Evolutionary conservation across 257 asterid species (phyloP), one percentile per base, ranked within the genome.

Genomic region (Galeopsis tetrahit): DNA sequence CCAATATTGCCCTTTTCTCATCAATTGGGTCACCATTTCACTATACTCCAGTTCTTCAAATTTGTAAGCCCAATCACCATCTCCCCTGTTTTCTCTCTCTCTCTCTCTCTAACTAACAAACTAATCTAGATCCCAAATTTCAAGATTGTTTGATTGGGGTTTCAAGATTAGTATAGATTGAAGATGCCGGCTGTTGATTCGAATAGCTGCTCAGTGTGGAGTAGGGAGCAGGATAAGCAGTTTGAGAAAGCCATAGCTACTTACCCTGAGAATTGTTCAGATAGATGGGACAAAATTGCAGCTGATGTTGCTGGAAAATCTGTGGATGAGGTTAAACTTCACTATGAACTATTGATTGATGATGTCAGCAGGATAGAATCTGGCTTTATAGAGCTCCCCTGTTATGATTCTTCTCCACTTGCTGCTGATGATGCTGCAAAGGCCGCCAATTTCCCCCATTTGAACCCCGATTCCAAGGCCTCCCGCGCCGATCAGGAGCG

Each of bases 271-370:
- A 96, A 82, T 69, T 79, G 48, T 51, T 63, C 75, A 1, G 96
- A 87, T 70, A 88, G 92, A 67, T 92, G 98, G 99, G 94, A 88
- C 80, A 88, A 87, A 68, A 86, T 95, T 72, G 98, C 97, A 0
- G 90, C 83, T 4, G 90, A 92, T 44, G 89, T 95, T 44, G 79
- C 85, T 2, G 98, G 97, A 38, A 95, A 88, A 84, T 85, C 97
- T 1, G 65, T 85, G 71, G 89, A 90, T 14, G 97, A 95, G 79
- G 46, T 92, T 77, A 85, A 79, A 63, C 80, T 75, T 73, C 98
- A 95, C 84, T 95, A 90, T 63, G 90, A 92, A 33, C 75, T 92
- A 15, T 79, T 95, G 46, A 80, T 92, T 33, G 99, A 92, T 52
- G 99, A 94, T 72, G 84, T 94, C 17, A 81, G 66, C 68, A 73